Evolutionary conservation across 75 land plant species (phyloP), one percentile per base, ranked within the genome.

Genomic region (Cryptomeria japonica): DNA sequence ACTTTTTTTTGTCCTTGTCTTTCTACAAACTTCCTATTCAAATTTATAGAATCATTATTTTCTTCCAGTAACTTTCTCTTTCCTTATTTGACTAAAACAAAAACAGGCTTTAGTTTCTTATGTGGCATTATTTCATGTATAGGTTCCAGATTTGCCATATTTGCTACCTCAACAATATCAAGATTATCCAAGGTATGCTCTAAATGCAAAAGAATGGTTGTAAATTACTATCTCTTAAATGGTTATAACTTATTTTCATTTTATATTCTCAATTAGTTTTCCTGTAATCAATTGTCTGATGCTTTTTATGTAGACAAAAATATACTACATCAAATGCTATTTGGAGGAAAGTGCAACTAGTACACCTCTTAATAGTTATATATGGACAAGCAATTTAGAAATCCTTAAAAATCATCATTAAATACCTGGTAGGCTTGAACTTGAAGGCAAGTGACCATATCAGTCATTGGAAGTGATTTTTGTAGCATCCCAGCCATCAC

Each of bases 61-160:
- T 80, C n/a, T 80, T 19, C 10, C n/a, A 18, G 5, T 39, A 16
- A 42, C 3, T 5, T 41, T 42, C 15, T 80, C 47, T 80, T 72
- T 31, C 34, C 31, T 72, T 72, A 13, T 32, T 72, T 31, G n/a
- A 28, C 32, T 2, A 28, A 72, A 72, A 72, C 2, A 31, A 25
- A 72, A 31, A 72, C 32, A 72, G 31, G 11, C 38, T 85, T 25
- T 25, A 22, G 36, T 51, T 51, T 56, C 7, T 55, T 56, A 44
- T 80, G 49, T 87, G 42, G 31, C 36, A 87, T 79, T 61, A 31
- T 38, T 89, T 89, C 61, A 87, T 86, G 51, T 47, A 87, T 91
- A 98, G 98, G 99, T 97, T 72, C 96, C 99, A 85, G 99, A 96
- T 13, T 93, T 98, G 87, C 91, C 96, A 75, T 98, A 92, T 92